Conservation (phyloP, 1,284 basidiomycete genomes). For the Ganoderma leucocontextum region DNA sequence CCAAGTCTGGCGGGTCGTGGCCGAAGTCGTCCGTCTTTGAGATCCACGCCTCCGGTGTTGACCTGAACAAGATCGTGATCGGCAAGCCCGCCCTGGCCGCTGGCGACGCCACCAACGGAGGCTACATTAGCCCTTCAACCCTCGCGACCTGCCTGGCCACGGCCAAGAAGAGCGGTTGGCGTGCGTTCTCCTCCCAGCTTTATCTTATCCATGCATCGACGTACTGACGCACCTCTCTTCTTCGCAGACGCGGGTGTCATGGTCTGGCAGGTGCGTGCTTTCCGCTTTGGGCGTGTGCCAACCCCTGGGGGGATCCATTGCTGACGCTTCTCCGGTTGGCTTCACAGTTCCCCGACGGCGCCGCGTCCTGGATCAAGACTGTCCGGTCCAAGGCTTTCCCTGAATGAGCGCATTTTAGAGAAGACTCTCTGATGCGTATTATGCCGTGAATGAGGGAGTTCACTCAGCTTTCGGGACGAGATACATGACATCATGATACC, state of each 20-base stretch:
- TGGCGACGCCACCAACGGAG: slow-evolving; percentile 59
- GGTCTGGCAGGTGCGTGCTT: slow-evolving; percentile 42
- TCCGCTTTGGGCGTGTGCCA: not conserved
- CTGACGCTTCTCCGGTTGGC: slow-evolving; percentile 12
- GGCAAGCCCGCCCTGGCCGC: slow-evolving; percentile 64
- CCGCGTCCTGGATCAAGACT: slow-evolving; percentile 56
- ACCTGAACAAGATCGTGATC: slow-evolving; percentile 60
- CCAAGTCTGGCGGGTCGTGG: slow-evolving; percentile 57
- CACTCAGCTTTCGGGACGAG: not conserved
- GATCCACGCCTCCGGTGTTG: slow-evolving; percentile 63
- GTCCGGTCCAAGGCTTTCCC: slow-evolving; percentile 54
- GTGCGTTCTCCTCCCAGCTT: slow-evolving; percentile 44
- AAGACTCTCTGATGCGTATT: not conserved
- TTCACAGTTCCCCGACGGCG: slow-evolving; percentile 52
- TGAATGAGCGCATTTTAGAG: slow-evolving; percentile 35
- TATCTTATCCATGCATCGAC: slow-evolving; percentile 11
- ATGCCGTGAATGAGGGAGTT: not conserved
- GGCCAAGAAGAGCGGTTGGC: slow-evolving; percentile 65
- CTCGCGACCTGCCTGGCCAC: slow-evolving; percentile 63
- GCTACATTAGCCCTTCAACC: slow-evolving; percentile 60
- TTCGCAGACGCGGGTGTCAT: slow-evolving; percentile 58
- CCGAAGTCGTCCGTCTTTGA: slow-evolving; percentile 65
- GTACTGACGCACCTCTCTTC: slow-evolving; percentile 6
- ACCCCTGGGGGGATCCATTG: slow-evolving; percentile 5
- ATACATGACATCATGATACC: not conserved